These are phyloP conservation scores for Pseudocercospora pini-densiflorae DNA, from an alignment of 2,329 filamentous ascomycete species.

Conservation along the genomic window DNA sequence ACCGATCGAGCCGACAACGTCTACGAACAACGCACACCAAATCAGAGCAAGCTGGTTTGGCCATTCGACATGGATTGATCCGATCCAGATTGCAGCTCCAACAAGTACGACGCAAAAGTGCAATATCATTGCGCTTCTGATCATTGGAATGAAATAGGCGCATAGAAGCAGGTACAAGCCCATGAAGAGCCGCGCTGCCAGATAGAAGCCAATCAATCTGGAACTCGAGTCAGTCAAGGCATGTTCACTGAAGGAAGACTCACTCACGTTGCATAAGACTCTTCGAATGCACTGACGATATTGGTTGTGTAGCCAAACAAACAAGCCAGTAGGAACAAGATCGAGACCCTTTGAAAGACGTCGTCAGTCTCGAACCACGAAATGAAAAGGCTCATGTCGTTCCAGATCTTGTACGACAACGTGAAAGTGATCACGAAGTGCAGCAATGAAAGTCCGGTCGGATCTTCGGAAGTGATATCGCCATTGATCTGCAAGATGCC, in stretches of 20 bases:
- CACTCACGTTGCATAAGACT: constrained; percentile 57
- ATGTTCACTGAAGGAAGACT: too few relatives aligned
- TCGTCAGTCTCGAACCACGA: constrained; percentile 66
- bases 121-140: constrained; percentile 60
- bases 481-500: constrained; percentile 68
- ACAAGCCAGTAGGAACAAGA: constrained; percentile 65
- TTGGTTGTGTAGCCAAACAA: constrained; percentile 68
- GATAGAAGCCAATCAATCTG: constrained; percentile 62
- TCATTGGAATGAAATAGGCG: constrained; percentile 60
- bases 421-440: constrained; percentile 64
- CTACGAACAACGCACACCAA: constrained; percentile 60
- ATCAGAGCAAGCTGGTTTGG: constrained; percentile 57
- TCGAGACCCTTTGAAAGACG: constrained; percentile 61
- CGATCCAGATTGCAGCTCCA: constrained; percentile 60
- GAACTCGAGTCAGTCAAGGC: background rate
- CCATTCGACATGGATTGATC: constrained; percentile 13
- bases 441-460: constrained; percentile 60
- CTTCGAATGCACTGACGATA: constrained; percentile 60
- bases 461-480: constrained; percentile 62
- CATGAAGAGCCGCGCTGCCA: constrained; percentile 60
- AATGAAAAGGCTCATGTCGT: constrained; percentile 58
- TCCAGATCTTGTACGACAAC: constrained; percentile 68
- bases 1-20: constrained; percentile 55
- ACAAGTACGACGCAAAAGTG: constrained; percentile 52
- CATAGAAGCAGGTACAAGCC: constrained; percentile 55